Conservation (phyloP, 495 filamentous ascomycete genomes). For the Aspergillus incahuasiensis region DNA sequence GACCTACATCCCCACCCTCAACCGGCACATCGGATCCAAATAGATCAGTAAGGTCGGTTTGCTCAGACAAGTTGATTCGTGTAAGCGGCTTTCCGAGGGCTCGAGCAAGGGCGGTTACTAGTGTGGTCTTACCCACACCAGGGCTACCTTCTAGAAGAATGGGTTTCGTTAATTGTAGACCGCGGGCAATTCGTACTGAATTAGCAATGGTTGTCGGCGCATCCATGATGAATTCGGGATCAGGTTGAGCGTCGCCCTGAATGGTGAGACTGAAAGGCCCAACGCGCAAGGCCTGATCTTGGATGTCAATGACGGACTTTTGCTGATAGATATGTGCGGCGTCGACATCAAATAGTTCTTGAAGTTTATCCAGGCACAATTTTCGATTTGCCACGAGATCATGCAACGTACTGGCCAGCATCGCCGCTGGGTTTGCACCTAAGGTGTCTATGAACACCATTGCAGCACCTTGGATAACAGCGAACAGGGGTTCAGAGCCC, state of each 20-base stretch:
- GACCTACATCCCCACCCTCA: constrained; percentile 79
- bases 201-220: constrained; percentile 89
- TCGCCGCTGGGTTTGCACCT: constrained; percentile 86
- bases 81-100: constrained; percentile 76
- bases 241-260: constrained; percentile 38
- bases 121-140: constrained; percentile 94
- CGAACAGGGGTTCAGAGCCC: constrained; percentile 46
- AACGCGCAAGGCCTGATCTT: constrained; percentile 50
- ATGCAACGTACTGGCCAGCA: constrained; percentile 60
- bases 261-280: constrained; percentile 69
- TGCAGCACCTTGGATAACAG: constrained; percentile 79
- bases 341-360: constrained; percentile 60
- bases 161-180: constrained; percentile 83
- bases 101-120: constrained; percentile 77
- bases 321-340: constrained; percentile 58
- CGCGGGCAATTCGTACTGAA: constrained; percentile 81
- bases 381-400: constrained; percentile 58
- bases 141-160: constrained; percentile 93
- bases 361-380: constrained; percentile 67
- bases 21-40: constrained; percentile 97
- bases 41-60: constrained; percentile 94
- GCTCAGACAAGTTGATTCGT: constrained; percentile 94
- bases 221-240: constrained; percentile 69
- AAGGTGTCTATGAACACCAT: constrained; percentile 95
- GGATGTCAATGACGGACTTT: constrained; percentile 43